Evolutionary conservation across 805 yeast genomes (phyloP), one percentile per base, ranked within the genome.

Genomic region (Starmerella apis): DNA sequence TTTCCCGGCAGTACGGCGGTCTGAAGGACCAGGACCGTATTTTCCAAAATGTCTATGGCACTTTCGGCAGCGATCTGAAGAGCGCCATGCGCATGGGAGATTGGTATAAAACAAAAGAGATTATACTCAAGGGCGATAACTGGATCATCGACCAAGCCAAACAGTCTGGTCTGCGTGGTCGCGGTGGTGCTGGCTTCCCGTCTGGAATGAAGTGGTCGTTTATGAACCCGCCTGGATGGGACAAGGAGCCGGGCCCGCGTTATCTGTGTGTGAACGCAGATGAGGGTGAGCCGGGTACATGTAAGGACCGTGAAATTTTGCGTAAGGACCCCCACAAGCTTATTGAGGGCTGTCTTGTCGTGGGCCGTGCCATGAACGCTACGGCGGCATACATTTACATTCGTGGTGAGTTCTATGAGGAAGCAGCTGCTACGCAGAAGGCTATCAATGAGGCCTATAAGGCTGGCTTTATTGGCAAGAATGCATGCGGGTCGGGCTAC

Each of bases 191-290:
- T 42, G 95, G 95, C 16, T 85, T 85, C 74, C 95, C 95, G 48
- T 78, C 87, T 22, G 95, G 95, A 28, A 75, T 85, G 63, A 85
- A 85, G 68, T 85, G 94, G 94, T 83, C 92, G 22, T 85, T 85
- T 65, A 85, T 85, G 95, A 86, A 86, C 69, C 95, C 95, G 42
- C 95, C 95, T 49, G 92, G 92, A 52, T 85, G 95, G 95, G 94
- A 85, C 55, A 86, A 85, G 64, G 85, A 85, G 68, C 70, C 69
- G 14, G 95, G 95, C n/a, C 92, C 95, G 54, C 77, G 94, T 63
- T 84, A 84, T 65, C 74, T 86, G 59, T 94, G 86, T 44, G 86
- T 86, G 61, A 86, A 86, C 67, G 95, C 95, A 49, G 95, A 86
- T 71, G 95, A 86, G 70, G 95, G 95, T 61, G 95, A 86, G 69